Evolutionary conservation across 1,139 yeast species (phyloP).

Genomic region (Saccharomycopsis crataegensis): DNA sequence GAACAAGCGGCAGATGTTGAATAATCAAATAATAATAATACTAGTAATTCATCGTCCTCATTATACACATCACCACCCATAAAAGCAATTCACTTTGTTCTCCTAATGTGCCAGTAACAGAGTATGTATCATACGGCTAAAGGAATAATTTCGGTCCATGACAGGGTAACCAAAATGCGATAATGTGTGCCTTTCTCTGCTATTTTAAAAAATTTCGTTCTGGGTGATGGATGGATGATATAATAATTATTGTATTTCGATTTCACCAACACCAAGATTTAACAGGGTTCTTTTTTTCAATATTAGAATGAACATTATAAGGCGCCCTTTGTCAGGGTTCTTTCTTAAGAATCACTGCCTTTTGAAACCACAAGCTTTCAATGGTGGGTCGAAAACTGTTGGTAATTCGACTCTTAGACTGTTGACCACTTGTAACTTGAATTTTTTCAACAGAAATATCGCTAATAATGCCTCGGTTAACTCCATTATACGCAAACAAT

Average conservation of each 20-base stretch:
- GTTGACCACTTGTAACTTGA: neutral
- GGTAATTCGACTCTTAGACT: too few relatives aligned
- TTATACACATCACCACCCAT: too few relatives aligned
- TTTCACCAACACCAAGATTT: neutral
- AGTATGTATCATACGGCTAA: too few relatives aligned
- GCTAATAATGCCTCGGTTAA: neutral
- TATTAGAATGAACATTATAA: neutral
- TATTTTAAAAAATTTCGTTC: neutral
- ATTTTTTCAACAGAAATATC: neutral
- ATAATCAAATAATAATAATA: too few relatives aligned
- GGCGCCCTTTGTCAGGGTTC: neutral
- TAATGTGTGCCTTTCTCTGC: too few relatives aligned
- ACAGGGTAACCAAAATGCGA: too few relatives aligned
- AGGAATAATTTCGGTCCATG: too few relatives aligned
- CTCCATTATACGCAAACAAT: neutral
- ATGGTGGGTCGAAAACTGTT: neutral
- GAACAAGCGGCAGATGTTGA: too few relatives aligned
- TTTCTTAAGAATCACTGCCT: constrained; percentile 2
- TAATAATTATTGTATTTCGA: neutral
- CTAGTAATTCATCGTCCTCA: too few relatives aligned
- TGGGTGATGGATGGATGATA: neutral
- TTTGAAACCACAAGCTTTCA: neutral
- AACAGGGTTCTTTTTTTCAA: neutral
- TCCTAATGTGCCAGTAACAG: too few relatives aligned
- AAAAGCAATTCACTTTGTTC: too few relatives aligned